Conservation (phyloP, 2,329 filamentous ascomycete species). For the Aureobasidium lini region DNA sequence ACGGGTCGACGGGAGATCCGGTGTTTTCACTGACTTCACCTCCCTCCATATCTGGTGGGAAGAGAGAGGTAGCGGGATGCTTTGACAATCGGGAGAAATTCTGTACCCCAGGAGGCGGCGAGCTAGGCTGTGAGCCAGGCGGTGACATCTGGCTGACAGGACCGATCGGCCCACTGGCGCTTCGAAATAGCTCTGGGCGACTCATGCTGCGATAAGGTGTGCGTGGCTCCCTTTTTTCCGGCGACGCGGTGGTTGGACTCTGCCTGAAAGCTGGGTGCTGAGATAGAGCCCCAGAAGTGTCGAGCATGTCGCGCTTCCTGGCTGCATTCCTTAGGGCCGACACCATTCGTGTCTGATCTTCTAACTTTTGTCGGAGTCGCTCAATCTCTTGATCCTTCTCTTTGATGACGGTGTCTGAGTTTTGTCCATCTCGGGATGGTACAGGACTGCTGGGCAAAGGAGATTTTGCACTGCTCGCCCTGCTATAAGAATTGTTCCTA, state of each 20-base stretch:
- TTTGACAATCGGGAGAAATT: conserved; percentile 18
- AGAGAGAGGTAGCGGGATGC: background rate
- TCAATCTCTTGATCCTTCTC: conserved; percentile 92
- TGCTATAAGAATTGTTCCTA: conserved; percentile 78
- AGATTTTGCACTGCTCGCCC: conserved; percentile 68
- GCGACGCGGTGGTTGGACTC: background rate
- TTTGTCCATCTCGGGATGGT: background rate
- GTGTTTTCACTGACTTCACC: background rate
- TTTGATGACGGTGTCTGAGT: conserved; percentile 50
- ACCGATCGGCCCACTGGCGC: conserved; percentile 19
- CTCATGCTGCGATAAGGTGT: conserved; percentile 19
- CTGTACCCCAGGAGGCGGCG: conserved; percentile 1
- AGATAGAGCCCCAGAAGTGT: conserved; percentile 12
- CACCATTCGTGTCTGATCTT: conserved; percentile 94
- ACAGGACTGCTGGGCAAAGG: conserved; percentile 27
- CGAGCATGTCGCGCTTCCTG: conserved; percentile 66
- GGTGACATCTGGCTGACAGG: conserved; percentile 3
- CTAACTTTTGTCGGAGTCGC: conserved; percentile 77
- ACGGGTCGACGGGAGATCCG: conserved; percentile 23
- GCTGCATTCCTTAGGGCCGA: conserved; percentile 76
- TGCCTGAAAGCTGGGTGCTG: conserved; percentile 9
- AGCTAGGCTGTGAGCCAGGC: background rate
- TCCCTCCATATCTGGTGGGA: background rate
- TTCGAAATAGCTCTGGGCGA: conserved; percentile 28
- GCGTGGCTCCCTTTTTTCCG: background rate